A percentile compares a stretch with the other conserved stretches of the same genome.
Conservation (phyloP, 2,329 filamentous ascomycete genomes). For the Colletotrichum sp. region DNA sequence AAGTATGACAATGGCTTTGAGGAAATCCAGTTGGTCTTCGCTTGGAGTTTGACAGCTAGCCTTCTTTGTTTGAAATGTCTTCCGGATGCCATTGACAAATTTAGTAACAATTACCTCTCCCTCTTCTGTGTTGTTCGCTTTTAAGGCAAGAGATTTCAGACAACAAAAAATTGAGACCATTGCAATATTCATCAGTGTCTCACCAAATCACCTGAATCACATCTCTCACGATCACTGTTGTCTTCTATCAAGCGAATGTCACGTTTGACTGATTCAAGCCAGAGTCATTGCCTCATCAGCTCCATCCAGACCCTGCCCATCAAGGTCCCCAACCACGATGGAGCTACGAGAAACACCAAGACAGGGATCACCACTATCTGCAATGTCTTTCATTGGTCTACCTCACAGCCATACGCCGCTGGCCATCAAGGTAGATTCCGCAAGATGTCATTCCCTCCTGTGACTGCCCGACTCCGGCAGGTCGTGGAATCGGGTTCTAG, state of each 20-base stretch:
- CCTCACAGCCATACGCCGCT: background rate
- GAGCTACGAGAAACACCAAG: conserved; percentile 7
- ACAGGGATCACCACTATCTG: conserved; percentile 6
- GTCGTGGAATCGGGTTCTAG: background rate
- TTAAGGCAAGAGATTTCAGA: background rate
- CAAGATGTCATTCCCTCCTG: background rate
- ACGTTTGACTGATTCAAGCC: background rate
- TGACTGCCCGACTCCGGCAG: background rate
- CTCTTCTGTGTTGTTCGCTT: accelerated
- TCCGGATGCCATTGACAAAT: accelerated
- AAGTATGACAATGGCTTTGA: background rate
- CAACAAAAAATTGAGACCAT: background rate
- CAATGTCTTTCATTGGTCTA: background rate
- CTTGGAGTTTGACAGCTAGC: accelerated
- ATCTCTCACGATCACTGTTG: background rate
- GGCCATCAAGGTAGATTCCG: conserved; percentile 16
- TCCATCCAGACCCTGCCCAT: conserved; percentile 6
- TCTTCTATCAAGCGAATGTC: background rate
- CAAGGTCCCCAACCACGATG: conserved; percentile 6
- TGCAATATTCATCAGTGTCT: background rate
- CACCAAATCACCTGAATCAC: background rate
- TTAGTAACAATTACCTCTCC: accelerated
- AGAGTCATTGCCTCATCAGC: background rate
- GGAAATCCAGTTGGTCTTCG: accelerated
- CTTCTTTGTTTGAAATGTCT: accelerated